These are phyloP conservation scores for Actinomortierella wolfii DNA, from an alignment of 371 early-diverging fungal species.

Conservation along the genomic window DNA sequence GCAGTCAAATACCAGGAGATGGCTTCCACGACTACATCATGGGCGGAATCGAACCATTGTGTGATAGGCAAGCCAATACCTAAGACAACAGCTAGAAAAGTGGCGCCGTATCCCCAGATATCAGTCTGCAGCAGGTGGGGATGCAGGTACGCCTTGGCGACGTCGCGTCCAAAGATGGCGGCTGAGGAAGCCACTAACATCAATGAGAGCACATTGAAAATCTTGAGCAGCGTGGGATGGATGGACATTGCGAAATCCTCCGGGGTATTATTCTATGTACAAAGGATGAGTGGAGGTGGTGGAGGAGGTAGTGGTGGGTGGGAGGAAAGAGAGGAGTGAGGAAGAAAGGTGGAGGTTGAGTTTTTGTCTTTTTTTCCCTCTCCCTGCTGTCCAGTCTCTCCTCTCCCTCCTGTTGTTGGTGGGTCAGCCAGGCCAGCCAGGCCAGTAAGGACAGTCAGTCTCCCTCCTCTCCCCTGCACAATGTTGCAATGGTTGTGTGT, in stretches of 20 bases:
- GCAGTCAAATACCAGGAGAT: constrained; percentile 26
- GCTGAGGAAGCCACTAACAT: constrained; percentile 12
- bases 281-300: neutral
- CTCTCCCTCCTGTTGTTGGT: too few relatives aligned
- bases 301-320: neutral
- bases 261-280: neutral
- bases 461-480: too few relatives aligned
- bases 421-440: too few relatives aligned
- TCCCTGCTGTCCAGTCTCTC: too few relatives aligned
- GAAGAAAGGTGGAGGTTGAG: neutral
- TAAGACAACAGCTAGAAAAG: too few relatives aligned
- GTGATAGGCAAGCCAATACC: neutral
- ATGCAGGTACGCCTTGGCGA: constrained; percentile 2
- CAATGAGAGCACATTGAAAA: constrained; percentile 31
- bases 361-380: too few relatives aligned
- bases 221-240: constrained; percentile 34
- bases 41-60: constrained; percentile 41
- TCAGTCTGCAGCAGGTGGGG: too few relatives aligned
- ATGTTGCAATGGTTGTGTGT: too few relatives aligned
- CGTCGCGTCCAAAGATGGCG: constrained; percentile 17
- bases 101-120: too few relatives aligned
- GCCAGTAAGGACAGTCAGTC: too few relatives aligned
- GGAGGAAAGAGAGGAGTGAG: neutral
- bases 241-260: constrained; percentile 9
- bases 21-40: constrained; percentile 42